phyloP scores from a whole-genome alignment of 495 filamentous ascomycete species.

The Penicillium goetzii region DNA sequence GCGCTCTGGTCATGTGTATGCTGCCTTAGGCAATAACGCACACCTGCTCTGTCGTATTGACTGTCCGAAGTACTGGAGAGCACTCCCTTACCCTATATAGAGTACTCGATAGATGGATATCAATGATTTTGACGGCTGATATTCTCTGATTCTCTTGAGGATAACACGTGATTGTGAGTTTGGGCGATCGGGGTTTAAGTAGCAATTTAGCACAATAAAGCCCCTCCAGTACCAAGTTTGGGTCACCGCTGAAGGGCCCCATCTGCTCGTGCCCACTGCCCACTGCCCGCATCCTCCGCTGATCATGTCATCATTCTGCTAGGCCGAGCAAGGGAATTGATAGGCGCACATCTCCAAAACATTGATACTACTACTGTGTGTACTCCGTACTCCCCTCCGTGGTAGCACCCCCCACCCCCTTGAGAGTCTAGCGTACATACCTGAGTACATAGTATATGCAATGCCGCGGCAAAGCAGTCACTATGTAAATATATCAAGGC shows the following conservation, averaged over 20 bases:
- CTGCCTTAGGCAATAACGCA: constrained; percentile 19
- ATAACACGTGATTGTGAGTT: not conserved
- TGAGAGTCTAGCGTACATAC: too few species aligned
- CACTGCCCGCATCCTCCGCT: not conserved
- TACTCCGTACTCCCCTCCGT: too few species aligned
- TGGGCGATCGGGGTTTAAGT: not conserved
- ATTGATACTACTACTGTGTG: too few species aligned
- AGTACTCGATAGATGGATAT: not conserved
- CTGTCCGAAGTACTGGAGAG: not conserved
- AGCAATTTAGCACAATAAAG: not conserved
- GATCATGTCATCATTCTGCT: constrained; percentile 13
- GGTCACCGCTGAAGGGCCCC: not conserved
- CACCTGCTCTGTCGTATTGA: not conserved
- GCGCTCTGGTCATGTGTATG: constrained; percentile 9
- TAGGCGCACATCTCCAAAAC: too few species aligned
- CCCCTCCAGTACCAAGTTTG: constrained; percentile 6
- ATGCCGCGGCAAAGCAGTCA: too few species aligned
- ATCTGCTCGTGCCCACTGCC: not conserved
- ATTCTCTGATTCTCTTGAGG: not conserved
- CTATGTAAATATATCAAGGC: too few species aligned
- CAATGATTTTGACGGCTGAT: not conserved
- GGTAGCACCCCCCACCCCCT: too few species aligned
- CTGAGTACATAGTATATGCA: too few species aligned
- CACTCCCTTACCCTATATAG: not conserved
- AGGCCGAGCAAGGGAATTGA: too few species aligned